phyloP scores from a whole-genome alignment of 2,329 filamentous ascomycete species.

The Escovopsis sp. region DNA sequence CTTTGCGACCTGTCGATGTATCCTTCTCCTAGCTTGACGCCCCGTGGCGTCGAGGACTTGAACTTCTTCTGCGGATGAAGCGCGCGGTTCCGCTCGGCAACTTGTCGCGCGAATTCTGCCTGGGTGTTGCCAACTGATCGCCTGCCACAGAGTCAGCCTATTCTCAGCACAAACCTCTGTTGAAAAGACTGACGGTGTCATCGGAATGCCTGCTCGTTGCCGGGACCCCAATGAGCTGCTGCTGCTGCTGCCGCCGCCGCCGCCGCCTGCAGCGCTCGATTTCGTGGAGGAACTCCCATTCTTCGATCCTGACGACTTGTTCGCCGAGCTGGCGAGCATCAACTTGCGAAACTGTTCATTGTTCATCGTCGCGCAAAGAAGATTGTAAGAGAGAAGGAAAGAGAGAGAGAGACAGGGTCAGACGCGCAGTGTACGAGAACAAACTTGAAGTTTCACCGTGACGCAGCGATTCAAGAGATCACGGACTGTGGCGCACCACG shows the following conservation, averaged over 20 bases:
- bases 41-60: conserved; percentile 68
- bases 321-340: conserved; percentile 37
- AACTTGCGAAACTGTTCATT: conserved; percentile 88
- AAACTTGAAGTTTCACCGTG: too few relatives aligned
- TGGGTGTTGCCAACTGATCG: conserved; percentile 44
- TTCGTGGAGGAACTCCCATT: conserved; percentile 29
- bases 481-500: neutral
- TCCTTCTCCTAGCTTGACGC: conserved; percentile 61
- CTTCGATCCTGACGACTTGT: conserved; percentile 25
- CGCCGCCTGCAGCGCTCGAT: conserved; percentile 17
- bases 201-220: conserved; percentile 69
- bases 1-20: conserved; percentile 71
- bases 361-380: conserved; percentile 50
- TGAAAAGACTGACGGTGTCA: conserved; percentile 64
- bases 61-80: conserved; percentile 53
- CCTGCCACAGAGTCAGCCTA: conserved; percentile 24
- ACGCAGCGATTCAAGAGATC: too few relatives aligned
- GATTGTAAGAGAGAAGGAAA: neutral
- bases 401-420: neutral
- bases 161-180: neutral
- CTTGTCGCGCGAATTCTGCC: conserved; percentile 67
- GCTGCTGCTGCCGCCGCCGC: too few relatives aligned
- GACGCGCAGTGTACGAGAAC: too few relatives aligned
- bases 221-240: conserved; percentile 53
- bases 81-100: conserved; percentile 54